Evolutionary conservation across 495 filamentous ascomycete species (phyloP).

Genomic region (Tuber aestivum): DNA sequence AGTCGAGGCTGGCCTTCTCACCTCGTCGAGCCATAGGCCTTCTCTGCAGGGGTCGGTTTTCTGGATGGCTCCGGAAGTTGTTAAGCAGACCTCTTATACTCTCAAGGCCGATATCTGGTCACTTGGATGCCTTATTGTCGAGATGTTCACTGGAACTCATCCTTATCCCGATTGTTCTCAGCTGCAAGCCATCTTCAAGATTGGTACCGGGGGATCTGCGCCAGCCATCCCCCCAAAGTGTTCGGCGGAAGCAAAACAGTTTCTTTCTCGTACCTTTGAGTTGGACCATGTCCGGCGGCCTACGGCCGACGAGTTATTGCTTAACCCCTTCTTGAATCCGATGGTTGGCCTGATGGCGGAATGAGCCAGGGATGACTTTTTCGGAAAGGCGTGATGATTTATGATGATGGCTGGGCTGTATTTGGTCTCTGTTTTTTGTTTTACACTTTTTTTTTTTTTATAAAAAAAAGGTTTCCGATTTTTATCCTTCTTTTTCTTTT

Average conservation of each 20-base stretch:
- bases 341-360: conserved; percentile 44
- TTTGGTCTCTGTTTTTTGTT: conserved; percentile 16
- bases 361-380: conserved; percentile 3
- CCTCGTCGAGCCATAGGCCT: conserved; percentile 60
- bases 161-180: conserved; percentile 97
- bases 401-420: conserved; percentile 26
- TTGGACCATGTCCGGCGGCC: conserved; percentile 88
- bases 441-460: conserved; percentile 12
- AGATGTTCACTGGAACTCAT: conserved; percentile 97
- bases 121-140: conserved; percentile 89
- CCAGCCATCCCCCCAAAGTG: conserved; percentile 86
- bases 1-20: conserved; percentile 59
- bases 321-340: conserved; percentile 71
- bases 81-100: conserved; percentile 93
- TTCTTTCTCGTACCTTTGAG: conserved; percentile 86
- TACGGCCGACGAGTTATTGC: conserved; percentile 80
- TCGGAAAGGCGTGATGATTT: conserved; percentile 28
- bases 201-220: conserved; percentile 76
- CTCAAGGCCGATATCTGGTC: conserved; percentile 99
- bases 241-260: conserved; percentile 75
- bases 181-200: conserved; percentile 97
- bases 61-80: conserved; percentile 99
- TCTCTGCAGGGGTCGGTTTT: conserved; percentile 96
- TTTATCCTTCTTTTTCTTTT: conserved; percentile 22
- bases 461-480: conserved; percentile 7